These are phyloP conservation scores for Penicillium thymicola DNA, from an alignment of 2,329 filamentous ascomycete species.

Conservation along the genomic window DNA sequence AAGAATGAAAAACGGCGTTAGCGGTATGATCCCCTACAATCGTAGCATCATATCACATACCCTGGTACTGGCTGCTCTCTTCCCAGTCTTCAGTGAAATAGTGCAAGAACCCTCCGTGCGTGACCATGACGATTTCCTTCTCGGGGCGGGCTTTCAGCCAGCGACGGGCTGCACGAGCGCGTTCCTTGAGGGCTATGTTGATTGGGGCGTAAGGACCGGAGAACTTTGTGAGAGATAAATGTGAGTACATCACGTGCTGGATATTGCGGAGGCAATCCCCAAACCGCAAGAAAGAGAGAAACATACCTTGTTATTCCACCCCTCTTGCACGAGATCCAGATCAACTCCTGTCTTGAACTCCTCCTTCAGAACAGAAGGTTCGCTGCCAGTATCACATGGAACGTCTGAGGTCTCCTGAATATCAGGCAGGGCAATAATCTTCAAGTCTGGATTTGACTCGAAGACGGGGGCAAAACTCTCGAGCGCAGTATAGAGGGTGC, in stretches of 20 bases:
- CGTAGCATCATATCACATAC: constrained; percentile 27
- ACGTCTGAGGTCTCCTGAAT: constrained; percentile 74
- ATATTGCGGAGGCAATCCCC: neutral
- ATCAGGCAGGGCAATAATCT: constrained; percentile 66
- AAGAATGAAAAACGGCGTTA: neutral
- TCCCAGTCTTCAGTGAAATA: constrained; percentile 81
- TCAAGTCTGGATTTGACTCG: constrained; percentile 44
- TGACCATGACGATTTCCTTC: constrained; percentile 72
- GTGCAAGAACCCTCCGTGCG: constrained; percentile 80
- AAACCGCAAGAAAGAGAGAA: neutral
- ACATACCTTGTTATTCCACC: constrained; percentile 68
- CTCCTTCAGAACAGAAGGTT: constrained; percentile 51
- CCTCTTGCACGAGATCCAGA: constrained; percentile 56
- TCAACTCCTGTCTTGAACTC: constrained; percentile 67
- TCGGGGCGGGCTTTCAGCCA: constrained; percentile 54
- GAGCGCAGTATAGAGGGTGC: constrained; percentile 76
- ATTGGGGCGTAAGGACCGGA: constrained; percentile 46
- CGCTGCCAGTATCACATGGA: constrained; percentile 72
- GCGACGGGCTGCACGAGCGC: constrained; percentile 60
- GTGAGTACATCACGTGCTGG: neutral
- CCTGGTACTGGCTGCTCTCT: constrained; percentile 51
- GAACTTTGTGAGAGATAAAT: neutral
- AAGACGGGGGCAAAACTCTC: constrained; percentile 62
- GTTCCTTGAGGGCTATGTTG: constrained; percentile 53
- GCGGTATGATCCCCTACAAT: neutral